These are phyloP conservation scores for Rhodotorula glutinis DNA, from an alignment of 1,284 basidiomycete species.

Conservation along the genomic window DNA sequence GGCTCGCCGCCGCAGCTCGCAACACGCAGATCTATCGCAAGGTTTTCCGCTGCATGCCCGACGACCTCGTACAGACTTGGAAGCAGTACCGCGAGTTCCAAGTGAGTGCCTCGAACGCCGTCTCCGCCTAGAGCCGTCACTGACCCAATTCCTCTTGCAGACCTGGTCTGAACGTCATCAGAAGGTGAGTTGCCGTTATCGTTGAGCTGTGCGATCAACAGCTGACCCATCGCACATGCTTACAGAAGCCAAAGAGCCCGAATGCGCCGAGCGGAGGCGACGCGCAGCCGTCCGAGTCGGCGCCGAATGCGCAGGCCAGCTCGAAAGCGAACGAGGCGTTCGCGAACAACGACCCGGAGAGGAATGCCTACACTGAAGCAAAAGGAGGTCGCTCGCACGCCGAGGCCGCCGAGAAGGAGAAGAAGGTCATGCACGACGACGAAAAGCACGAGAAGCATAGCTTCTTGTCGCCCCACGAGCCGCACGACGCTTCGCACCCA, in stretches of 20 bases:
- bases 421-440: not conserved
- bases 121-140: too few species aligned
- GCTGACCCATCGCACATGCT: too few species aligned
- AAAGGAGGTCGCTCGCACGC: conserved; percentile 7
- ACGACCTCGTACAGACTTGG: conserved; percentile 88
- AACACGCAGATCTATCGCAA: conserved; percentile 91
- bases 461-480: too few species aligned
- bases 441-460: not conserved
- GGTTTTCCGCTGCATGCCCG: conserved; percentile 86
- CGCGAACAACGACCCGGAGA: conserved; percentile 44
- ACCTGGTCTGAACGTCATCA: too few species aligned
- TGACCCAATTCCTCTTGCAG: too few species aligned
- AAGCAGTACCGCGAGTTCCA: conserved; percentile 85
- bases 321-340: not conserved
- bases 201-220: too few species aligned
- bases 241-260: too few species aligned
- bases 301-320: too few species aligned
- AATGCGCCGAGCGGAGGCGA: too few species aligned
- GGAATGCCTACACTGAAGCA: conserved; percentile 23
- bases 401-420: conserved; percentile 8
- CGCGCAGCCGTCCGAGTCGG: too few species aligned
- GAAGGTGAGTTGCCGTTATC: too few species aligned
- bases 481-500: not conserved
- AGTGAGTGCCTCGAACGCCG: conserved; percentile 16
- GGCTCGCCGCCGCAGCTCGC: conserved; percentile 59